Percentiles rank a stretch among this genome's conserved stretches.
These are phyloP conservation scores for Ascodesmis nigricans DNA, from an alignment of 495 filamentous ascomycete species.

Conservation along the genomic window DNA sequence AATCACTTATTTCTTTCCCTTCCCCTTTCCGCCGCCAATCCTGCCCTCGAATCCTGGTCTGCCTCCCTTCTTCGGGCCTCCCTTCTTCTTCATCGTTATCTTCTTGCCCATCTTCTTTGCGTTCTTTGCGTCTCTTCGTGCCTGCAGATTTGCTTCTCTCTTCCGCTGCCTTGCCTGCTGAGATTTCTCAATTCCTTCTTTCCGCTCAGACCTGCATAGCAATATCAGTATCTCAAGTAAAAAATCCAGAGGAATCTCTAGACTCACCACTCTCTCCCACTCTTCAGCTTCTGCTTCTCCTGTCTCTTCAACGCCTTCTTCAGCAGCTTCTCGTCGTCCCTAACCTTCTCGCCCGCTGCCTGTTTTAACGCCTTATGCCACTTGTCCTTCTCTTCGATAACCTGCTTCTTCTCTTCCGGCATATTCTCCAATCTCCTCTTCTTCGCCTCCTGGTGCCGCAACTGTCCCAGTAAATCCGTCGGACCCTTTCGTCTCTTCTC, in stretches of 20 bases:
- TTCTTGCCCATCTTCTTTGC: slow-evolving; percentile 36
- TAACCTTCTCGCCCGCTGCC: slow-evolving; percentile 74
- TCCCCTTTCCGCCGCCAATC: slow-evolving; percentile 33
- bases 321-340: slow-evolving; percentile 65
- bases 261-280: slow-evolving; percentile 54
- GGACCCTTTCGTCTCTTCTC: slow-evolving; percentile 46
- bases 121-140: slow-evolving; percentile 55
- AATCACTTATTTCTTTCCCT: slow-evolving; percentile 7
- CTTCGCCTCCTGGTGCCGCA: slow-evolving; percentile 49
- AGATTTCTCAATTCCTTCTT: slow-evolving; percentile 49
- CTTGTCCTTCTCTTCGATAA: slow-evolving; percentile 75
- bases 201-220: slow-evolving; percentile 34
- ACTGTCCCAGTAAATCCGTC: slow-evolving; percentile 52
- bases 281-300: slow-evolving; percentile 73
- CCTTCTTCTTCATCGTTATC: slow-evolving; percentile 28
- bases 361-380: slow-evolving; percentile 84
- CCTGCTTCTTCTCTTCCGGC: slow-evolving; percentile 53
- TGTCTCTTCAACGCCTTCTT: slow-evolving; percentile 92
- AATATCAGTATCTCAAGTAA: slow-evolving; percentile 2
- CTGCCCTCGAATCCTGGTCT: slow-evolving; percentile 84
- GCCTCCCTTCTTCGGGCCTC: slow-evolving; percentile 20
- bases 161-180: slow-evolving; percentile 67
- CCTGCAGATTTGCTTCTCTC: slow-evolving; percentile 67
- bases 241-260: background rate
- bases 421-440: slow-evolving; percentile 44